A percentile compares a stretch with the other conserved stretches of the same genome.
Conservation (phyloP, 192 early-diverging fungal species). For the Coemansia sp. region DNA sequence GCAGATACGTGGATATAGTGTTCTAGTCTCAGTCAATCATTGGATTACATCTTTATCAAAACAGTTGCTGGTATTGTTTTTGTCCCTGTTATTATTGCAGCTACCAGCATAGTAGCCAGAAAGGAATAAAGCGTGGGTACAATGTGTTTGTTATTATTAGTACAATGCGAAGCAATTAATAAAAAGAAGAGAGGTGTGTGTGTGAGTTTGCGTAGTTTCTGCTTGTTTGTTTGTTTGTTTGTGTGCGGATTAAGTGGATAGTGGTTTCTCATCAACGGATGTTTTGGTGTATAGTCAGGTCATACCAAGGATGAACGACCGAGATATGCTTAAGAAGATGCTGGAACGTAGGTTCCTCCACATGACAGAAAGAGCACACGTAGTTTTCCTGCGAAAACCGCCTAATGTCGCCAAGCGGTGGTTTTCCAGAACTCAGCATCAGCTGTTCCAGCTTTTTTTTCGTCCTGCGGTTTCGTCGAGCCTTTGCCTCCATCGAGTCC, state of each 20-base stretch:
- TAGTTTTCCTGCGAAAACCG: constrained; percentile 47
- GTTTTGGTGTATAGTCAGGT: constrained; percentile 33
- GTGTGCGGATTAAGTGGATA: too few species aligned
- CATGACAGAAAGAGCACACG: constrained; percentile 37
- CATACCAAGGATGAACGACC: constrained; percentile 39
- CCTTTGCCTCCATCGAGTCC: background rate
- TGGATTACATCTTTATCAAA: background rate
- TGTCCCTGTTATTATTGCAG: background rate
- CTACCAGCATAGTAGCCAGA: background rate
- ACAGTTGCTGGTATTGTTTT: too few species aligned
- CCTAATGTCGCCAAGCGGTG: constrained; percentile 1
- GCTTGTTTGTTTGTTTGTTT: background rate
- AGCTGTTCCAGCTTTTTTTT: background rate
- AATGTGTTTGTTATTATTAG: background rate
- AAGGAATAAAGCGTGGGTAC: background rate
- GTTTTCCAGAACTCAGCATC: background rate
- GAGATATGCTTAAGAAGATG: constrained; percentile 27
- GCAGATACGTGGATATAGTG: constrained; percentile 30
- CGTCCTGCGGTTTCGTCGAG: background rate
- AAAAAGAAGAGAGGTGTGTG: background rate
- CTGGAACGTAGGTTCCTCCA: constrained; percentile 29
- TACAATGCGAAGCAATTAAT: background rate
- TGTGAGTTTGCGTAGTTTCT: background rate
- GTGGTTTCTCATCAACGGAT: constrained; percentile 12
- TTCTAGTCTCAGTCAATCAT: constrained; percentile 9